Evolutionary conservation across 257 asterid genomes (phyloP), one percentile per base, ranked within the genome.

Genomic region (Nicotiana obtusifolia): DNA sequence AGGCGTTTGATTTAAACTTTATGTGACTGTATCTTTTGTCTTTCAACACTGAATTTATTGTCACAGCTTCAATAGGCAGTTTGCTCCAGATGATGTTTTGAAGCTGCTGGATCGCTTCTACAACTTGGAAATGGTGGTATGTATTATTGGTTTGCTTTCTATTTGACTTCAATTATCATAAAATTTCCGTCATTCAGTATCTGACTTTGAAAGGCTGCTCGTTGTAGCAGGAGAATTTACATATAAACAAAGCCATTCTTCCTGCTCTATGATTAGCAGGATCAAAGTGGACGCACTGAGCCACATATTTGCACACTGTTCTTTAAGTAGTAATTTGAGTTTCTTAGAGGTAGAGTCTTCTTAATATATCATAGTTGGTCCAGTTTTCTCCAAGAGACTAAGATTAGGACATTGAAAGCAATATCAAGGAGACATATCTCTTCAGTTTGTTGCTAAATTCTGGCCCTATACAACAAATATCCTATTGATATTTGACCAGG

Each of bases 71-170:
- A 92, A 91, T 80, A 91, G 92, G 30, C 88, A 94, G 16, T 93
- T 96, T 78, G 84, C 94, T 86, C 86, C 95, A 57, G 95, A 90
- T 49, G 98, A 94, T 68, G 91, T 96, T 85, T 86, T 96, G 86
- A 92, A 93, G 91, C 85, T 96, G 90, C 87, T 96, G 81, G 97
- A 92, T 47, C 97, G 97, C 35, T 96, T 96, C 88, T 96, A 90
- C 89, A 90, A 96, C 91, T 86, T 96, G 92, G 98, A 96, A 80
- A 89, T 92, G 98, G 89, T 96, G 95, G 99, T 96, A 87, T n/a
- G 93, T 19, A 52, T 57, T 64, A 64, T 73, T 44, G 44, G 26
- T 49, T 75, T 49, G 17, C 62, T 15, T 75, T 49, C 62, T 75
- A 26, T 49, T 26, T 52, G 9, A 49, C 80, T 75, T 75, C 44